Evolutionary conservation across 1,139 yeast genomes (phyloP).

Genomic region (Entelexis paramagnoliae): DNA sequence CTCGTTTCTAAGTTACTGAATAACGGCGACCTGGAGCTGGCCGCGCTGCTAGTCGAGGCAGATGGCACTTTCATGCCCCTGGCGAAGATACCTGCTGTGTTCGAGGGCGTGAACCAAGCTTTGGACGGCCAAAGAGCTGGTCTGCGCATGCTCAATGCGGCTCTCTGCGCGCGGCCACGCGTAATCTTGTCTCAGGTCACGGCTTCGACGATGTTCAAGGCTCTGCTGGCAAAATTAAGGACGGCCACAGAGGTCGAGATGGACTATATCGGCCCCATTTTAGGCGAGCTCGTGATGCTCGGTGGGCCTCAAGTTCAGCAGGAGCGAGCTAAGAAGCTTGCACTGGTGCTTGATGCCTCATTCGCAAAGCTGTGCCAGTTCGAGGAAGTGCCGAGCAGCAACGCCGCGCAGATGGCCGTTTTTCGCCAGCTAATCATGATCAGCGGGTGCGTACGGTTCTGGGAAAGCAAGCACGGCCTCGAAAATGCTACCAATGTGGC

Average conservation of each 20-base stretch:
- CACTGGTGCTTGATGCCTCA: background rate
- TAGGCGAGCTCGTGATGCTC: slow-evolving; percentile 12
- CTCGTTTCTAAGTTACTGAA: background rate
- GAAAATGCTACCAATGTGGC: background rate
- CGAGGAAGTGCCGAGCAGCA: background rate
- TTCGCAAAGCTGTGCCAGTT: background rate
- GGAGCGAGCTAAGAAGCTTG: background rate
- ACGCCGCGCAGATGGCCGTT: background rate
- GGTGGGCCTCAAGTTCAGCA: slow-evolving; percentile 7
- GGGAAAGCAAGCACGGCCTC: background rate
- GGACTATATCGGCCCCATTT: slow-evolving; percentile 6
- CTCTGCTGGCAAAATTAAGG: background rate
- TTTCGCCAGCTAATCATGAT: slow-evolving; percentile 5
- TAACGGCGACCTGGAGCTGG: background rate
- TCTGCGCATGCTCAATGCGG: slow-evolving; percentile 11
- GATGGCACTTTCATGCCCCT: slow-evolving; percentile 18
- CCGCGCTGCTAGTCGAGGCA: slow-evolving; percentile 1
- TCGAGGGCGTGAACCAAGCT: background rate
- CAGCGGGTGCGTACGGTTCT: slow-evolving; percentile 12
- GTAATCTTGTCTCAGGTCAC: slow-evolving; percentile 11
- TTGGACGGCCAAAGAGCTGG: background rate
- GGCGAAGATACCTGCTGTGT: slow-evolving; percentile 3
- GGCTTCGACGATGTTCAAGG: slow-evolving; percentile 8
- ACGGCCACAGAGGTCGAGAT: slow-evolving; percentile 8
- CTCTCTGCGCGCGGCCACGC: slow-evolving; percentile 17